A percentile compares a stretch with the other conserved stretches of the same genome.
These are phyloP conservation scores for Babesia ovata DNA, from an alignment of 169 alveolate species.

Conservation along the genomic window DNA sequence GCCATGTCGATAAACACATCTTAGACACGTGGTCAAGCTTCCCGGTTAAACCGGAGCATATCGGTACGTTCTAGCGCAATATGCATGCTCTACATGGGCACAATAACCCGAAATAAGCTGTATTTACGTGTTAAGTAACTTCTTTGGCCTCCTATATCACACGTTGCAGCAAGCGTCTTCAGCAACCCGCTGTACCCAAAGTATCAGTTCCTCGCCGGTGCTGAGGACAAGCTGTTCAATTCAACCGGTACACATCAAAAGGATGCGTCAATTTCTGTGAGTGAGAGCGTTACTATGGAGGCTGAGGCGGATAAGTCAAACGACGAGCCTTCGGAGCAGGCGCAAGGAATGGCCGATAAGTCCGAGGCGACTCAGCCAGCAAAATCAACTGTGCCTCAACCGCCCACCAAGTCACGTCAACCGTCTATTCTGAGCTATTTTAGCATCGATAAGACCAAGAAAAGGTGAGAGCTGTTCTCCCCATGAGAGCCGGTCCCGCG, in stretches of 20 bases:
- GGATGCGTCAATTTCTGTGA: neutral
- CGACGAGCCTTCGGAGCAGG: neutral
- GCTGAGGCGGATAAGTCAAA: too few species aligned
- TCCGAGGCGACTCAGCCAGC: neutral
- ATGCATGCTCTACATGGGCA: neutral
- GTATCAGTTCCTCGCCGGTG: constrained; percentile 45
- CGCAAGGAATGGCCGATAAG: neutral
- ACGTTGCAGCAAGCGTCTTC: constrained; percentile 29
- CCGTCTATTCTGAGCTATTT: constrained; percentile 20
- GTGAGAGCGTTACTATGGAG: too few species aligned
- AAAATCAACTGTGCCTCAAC: neutral
- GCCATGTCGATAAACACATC: constrained; percentile 46
- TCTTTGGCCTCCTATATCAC: neutral
- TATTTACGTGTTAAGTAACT: neutral
- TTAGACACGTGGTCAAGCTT: constrained; percentile 38
- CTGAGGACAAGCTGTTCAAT: constrained; percentile 22
- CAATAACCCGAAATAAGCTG: neutral
- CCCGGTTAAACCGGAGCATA: constrained; percentile 58
- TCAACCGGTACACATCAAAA: neutral
- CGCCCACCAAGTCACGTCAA: constrained; percentile 10
- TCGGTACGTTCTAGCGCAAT: constrained; percentile 13
- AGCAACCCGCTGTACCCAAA: constrained; percentile 41
- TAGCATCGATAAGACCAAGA: neutral
- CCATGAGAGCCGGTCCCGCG: constrained; percentile 4
- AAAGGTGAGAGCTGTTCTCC: neutral